Evolutionary conservation across 768 basidiomycete species (phyloP), one percentile per base, ranked within the genome.

Genomic region (Pisolithus albus): DNA sequence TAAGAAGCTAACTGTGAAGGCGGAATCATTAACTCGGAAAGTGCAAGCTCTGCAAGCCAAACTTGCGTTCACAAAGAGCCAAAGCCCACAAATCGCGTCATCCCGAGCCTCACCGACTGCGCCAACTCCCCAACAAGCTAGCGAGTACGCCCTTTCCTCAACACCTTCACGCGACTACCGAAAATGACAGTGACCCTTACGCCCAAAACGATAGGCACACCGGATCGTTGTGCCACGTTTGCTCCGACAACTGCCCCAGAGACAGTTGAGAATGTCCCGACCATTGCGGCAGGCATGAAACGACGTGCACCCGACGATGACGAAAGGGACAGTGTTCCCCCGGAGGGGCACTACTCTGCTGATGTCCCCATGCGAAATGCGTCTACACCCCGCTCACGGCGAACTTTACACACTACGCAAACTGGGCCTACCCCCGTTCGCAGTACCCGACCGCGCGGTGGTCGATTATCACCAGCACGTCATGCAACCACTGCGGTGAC

Each of bases 241-340:
- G 65, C 56, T 46, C 64, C 67, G 9, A 68, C 74, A 28, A 75
- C 78, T 36, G 81, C 81, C 1, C 80, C 83, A 21, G 76, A 80
- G 56, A 52, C 52, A 64, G 59, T 68, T 38, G 63, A 72, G 43
- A 63, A 45, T 10, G 39, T 70, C 19, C 67, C 73, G 2, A 67
- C 77, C 15, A 53, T 59, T 6, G 75, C 79, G 34, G 60, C 67
- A 26, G 82, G 85, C 28, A 83, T 81, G 71, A 90, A 89, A 62
- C 78, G 88, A 10, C 78, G 80, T 21, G 83, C 81, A 24, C 88
- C 88, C 2, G 88, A 89, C 50, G 87, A 90, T 58, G 86, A 85
- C 55, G 86, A 88, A 46, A 70, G 74, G 56, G 61, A 76, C 65
- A 74, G 76, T 48, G 67, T 84, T 24, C 83, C 86, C 23, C 76